A percentile compares a stretch with the other conserved stretches of the same genome.
These are phyloP conservation scores for Chlamydomonas sp. DNA, from an alignment of 139 green algal species.

Conservation along the genomic window DNA sequence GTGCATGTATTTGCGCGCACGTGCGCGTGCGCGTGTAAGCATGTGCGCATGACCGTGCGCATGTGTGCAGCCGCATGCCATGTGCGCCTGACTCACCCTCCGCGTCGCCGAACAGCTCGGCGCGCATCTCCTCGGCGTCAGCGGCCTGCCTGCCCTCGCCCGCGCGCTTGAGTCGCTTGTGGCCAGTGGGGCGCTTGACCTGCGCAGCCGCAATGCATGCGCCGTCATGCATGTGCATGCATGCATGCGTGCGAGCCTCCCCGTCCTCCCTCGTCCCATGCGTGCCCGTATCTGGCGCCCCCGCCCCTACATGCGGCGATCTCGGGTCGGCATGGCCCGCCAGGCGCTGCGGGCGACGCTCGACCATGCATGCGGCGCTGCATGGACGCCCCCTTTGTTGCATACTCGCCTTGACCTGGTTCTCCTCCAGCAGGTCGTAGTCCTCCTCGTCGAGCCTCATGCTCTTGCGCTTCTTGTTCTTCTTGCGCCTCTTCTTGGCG, in stretches of 20 bases:
- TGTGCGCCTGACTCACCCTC: constrained; percentile 27
- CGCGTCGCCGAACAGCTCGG: constrained; percentile 68
- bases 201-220: too few relatives aligned
- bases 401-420: constrained; percentile 41
- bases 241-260: background rate
- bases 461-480: constrained; percentile 39
- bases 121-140: constrained; percentile 49
- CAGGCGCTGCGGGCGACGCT: too few relatives aligned
- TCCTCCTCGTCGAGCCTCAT: constrained; percentile 82
- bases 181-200: constrained; percentile 36
- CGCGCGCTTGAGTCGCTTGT: constrained; percentile 59
- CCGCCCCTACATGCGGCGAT: too few relatives aligned
- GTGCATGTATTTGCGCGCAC: too few relatives aligned
- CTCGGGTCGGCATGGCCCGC: too few relatives aligned
- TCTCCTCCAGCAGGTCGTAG: constrained; percentile 82
- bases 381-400: background rate
- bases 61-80: background rate
- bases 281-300: too few relatives aligned
- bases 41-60: background rate
- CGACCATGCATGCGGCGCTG: background rate
- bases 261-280: too few relatives aligned
- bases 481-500: constrained; percentile 38
- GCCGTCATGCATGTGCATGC: background rate
- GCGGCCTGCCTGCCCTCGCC: constrained; percentile 33
- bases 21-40: too few relatives aligned